Conservation (phyloP, 106 monocot genomes). For the Apostasia shenzhenica region DNA sequence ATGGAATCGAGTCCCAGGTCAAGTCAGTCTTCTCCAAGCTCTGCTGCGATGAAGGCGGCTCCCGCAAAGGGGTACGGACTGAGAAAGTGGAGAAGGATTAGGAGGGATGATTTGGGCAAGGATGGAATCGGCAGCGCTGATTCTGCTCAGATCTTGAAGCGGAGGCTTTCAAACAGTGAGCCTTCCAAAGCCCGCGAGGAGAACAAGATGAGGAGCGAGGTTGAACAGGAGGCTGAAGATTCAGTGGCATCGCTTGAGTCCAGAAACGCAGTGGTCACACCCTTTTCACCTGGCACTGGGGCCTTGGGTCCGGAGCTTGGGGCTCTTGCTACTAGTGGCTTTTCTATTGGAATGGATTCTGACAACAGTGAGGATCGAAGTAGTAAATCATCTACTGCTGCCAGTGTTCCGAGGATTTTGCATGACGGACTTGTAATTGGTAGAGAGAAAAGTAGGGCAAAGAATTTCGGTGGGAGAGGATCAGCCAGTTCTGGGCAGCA, state of each 20-base stretch:
- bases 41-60: conserved; percentile 14
- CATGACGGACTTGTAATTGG: conserved; percentile 38
- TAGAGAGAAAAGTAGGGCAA: conserved; percentile 32
- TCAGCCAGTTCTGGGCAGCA: conserved; percentile 19
- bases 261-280: background rate
- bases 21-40: no score
- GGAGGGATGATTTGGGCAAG: conserved; percentile 35
- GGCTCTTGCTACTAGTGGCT: conserved; percentile 15
- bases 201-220: conserved; percentile 22
- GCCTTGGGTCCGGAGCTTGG: conserved; percentile 27
- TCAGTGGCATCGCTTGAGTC: conserved; percentile 25
- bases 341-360: conserved; percentile 40
- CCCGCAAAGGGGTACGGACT: conserved; percentile 37
- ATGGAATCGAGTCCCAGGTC: no score
- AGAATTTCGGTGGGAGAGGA: conserved; percentile 29
- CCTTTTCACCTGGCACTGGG: background rate
- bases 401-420: conserved; percentile 32
- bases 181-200: conserved; percentile 17
- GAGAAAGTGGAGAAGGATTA: conserved; percentile 63
- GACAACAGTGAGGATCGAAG: conserved; percentile 61
- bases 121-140: conserved; percentile 16
- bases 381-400: conserved; percentile 26
- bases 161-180: conserved; percentile 23
- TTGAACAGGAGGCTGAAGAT: conserved; percentile 20
- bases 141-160: conserved; percentile 21